These are phyloP conservation scores for Lentinula raphanica DNA, from an alignment of 768 basidiomycete species.

Conservation along the genomic window DNA sequence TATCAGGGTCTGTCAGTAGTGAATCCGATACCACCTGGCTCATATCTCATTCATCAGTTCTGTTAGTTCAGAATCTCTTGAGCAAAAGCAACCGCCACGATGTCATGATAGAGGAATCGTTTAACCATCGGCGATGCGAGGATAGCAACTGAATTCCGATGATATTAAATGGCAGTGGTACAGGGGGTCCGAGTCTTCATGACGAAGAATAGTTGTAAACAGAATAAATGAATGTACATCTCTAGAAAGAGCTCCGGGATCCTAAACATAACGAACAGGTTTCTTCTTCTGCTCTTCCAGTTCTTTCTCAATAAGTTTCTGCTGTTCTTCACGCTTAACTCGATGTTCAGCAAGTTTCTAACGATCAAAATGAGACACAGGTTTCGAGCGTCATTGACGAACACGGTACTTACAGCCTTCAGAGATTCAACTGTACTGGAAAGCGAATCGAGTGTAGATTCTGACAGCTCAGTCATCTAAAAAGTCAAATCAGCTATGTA, in stretches of 20 bases:
- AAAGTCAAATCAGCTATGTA: not conserved
- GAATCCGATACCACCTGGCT: too few species aligned
- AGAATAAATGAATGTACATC: not conserved
- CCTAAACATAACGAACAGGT: constrained; percentile 1
- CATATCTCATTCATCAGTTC: too few species aligned
- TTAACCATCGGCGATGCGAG: too few species aligned
- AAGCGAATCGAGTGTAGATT: constrained; percentile 60
- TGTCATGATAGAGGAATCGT: too few species aligned
- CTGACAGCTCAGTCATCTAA: constrained; percentile 62
- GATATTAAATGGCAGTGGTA: too few species aligned
- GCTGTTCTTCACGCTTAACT: constrained; percentile 42
- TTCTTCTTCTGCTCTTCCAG: constrained; percentile 7
- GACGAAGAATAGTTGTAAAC: not conserved
- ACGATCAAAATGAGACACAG: too few species aligned
- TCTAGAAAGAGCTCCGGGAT: not conserved
- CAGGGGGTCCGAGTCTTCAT: not conserved
- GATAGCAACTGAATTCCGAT: too few species aligned
- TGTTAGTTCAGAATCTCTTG: too few species aligned
- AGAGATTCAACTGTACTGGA: constrained; percentile 51
- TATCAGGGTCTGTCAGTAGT: too few species aligned
- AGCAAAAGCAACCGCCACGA: too few species aligned
- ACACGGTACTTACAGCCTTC: constrained; percentile 44
- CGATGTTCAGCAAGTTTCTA: constrained; percentile 50
- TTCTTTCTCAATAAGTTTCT: constrained; percentile 13
- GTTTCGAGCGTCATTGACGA: constrained; percentile 12